Percentiles rank a stretch among this genome's conserved stretches.
Evolutionary conservation across 1,284 basidiomycete genomes (phyloP).

Genomic region (Moesziomyces globuligerus): DNA sequence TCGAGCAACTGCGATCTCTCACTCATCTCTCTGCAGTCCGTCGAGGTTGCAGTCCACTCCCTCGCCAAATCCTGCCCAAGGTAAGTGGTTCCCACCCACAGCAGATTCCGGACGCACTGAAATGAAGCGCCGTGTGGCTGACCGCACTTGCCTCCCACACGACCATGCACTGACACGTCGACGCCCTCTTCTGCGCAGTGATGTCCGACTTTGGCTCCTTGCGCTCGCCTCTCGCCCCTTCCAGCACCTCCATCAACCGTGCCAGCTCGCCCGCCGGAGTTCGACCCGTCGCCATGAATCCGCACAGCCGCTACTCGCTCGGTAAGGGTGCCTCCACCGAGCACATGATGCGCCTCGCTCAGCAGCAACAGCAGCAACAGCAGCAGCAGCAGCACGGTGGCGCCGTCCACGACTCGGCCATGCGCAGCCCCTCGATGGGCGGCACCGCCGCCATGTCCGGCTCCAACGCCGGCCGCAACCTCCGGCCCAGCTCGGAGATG

Average conservation of each 20-base stretch:
- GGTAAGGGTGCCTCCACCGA: slow-evolving; percentile 59
- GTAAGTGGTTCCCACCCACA: too few species aligned
- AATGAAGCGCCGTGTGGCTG: slow-evolving; percentile 22
- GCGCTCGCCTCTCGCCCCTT: slow-evolving; percentile 50
- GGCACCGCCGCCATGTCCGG: slow-evolving; percentile 44
- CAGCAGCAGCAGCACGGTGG: too few species aligned
- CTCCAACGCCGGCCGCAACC: slow-evolving; percentile 40
- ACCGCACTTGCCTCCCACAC: slow-evolving; percentile 1
- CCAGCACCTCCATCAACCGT: slow-evolving; percentile 44
- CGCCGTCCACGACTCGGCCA: slow-evolving; percentile 27
- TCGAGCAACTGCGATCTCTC: too few species aligned
- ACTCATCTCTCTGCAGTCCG: too few species aligned
- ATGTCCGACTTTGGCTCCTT: slow-evolving; percentile 58
- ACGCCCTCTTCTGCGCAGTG: slow-evolving; percentile 4
- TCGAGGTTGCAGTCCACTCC: too few species aligned
- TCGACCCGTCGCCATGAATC: slow-evolving; percentile 38
- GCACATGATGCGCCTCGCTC: slow-evolving; percentile 58
- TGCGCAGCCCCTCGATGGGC: slow-evolving; percentile 54
- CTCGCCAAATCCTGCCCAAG: slow-evolving; percentile 4
- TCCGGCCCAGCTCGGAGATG: slow-evolving; percentile 67
- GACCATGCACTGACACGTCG: too few species aligned
- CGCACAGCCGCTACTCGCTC: slow-evolving; percentile 57
- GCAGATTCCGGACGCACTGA: too few species aligned
- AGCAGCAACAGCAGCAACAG: too few species aligned
- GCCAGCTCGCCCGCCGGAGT: slow-evolving; percentile 45